Evolutionary conservation across 1,284 basidiomycete species (phyloP).

Genomic region (Trametes versicolor): DNA sequence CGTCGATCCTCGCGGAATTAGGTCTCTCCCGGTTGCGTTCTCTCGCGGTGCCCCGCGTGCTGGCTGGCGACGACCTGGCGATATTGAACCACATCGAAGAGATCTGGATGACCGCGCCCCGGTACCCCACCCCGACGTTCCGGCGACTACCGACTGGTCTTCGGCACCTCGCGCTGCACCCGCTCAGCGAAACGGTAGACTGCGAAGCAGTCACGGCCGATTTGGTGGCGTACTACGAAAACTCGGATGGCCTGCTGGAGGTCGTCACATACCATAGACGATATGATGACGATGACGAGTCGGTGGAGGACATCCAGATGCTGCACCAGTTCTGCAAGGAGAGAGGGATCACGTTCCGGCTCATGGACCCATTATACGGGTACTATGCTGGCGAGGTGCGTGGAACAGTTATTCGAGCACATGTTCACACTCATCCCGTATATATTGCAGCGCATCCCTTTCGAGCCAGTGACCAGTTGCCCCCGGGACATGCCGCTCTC

Average conservation of each 20-base stretch:
- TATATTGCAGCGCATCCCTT: slow-evolving; percentile 9
- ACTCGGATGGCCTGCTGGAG: neutral
- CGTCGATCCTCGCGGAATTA: slow-evolving; percentile 6
- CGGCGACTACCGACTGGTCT: slow-evolving; percentile 13
- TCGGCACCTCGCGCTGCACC: slow-evolving; percentile 17
- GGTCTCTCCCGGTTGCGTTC: slow-evolving; percentile 16
- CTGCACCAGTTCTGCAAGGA: slow-evolving; percentile 22
- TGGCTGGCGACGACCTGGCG: slow-evolving; percentile 19
- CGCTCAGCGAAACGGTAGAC: slow-evolving; percentile 12
- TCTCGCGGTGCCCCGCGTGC: slow-evolving; percentile 17
- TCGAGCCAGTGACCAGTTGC: slow-evolving; percentile 6
- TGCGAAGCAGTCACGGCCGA: slow-evolving; percentile 9
- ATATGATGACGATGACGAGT: slow-evolving; percentile 18
- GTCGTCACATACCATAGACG: slow-evolving; percentile 21
- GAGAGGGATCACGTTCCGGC: slow-evolving; percentile 13
- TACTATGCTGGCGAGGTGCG: slow-evolving; percentile 26
- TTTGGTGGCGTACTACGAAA: slow-evolving; percentile 12
- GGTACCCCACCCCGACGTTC: slow-evolving; percentile 20
- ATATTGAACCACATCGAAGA: slow-evolving; percentile 13
- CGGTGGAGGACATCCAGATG: slow-evolving; percentile 15
- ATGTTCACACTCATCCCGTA: neutral
- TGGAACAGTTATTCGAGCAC: neutral
- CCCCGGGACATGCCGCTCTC: slow-evolving; percentile 9
- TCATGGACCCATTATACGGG: slow-evolving; percentile 23
- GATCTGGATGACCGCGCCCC: slow-evolving; percentile 20